Conservation (phyloP, 73 alveolate genomes). For the Paramecium primaurelia region DNA sequence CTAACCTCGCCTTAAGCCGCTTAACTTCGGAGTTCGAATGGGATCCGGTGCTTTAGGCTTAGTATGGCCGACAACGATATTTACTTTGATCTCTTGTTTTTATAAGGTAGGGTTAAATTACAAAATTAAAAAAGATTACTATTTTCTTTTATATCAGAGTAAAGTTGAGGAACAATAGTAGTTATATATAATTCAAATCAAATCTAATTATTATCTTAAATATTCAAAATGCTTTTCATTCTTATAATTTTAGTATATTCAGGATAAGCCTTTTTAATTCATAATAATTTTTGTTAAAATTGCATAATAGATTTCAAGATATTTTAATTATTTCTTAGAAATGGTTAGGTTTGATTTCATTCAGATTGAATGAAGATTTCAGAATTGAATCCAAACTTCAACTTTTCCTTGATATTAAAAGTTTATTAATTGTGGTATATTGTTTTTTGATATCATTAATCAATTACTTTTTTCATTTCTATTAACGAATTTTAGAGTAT, state of each 20-base stretch:
- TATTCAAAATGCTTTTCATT: neutral
- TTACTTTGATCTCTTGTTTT: neutral
- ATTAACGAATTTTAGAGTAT: neutral
- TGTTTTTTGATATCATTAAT: neutral
- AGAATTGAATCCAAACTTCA: neutral
- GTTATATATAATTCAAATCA: neutral
- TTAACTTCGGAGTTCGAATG: constrained; percentile 99
- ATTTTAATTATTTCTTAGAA: neutral
- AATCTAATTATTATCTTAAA: neutral
- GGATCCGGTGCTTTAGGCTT: constrained; percentile 99
- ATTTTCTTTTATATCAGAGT: too few relatives aligned
- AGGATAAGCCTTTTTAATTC: neutral
- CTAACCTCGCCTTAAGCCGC: constrained; percentile 99
- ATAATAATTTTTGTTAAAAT: neutral
- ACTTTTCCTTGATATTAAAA: neutral
- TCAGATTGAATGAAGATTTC: neutral
- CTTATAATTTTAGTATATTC: neutral
- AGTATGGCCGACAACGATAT: constrained; percentile 97
- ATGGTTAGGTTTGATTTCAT: neutral
- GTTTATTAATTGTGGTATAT: neutral
- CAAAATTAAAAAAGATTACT: neutral
- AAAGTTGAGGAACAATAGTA: neutral
- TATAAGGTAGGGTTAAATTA: neutral
- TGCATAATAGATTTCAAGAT: neutral
- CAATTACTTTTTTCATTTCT: neutral